These are phyloP conservation scores for Lentinula lateritia DNA, from an alignment of 768 basidiomycete genomes.

Conservation along the genomic window DNA sequence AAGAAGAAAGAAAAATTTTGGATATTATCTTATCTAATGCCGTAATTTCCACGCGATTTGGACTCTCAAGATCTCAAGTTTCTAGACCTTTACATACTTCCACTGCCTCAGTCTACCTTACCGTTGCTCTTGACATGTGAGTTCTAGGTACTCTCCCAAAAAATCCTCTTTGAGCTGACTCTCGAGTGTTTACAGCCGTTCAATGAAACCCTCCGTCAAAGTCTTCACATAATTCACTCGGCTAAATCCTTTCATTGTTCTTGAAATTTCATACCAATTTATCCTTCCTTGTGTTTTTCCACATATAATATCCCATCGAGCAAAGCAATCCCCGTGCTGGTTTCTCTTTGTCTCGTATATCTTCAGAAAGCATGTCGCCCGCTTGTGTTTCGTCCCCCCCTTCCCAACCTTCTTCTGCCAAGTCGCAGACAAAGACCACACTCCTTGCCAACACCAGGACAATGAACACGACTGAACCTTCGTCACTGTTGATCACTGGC, in stretches of 20 bases:
- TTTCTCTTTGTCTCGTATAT: not conserved
- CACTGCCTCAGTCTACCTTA: not conserved
- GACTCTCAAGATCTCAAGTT: too few relatives aligned
- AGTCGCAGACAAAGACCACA: conserved; percentile 6
- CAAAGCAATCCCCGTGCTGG: not conserved
- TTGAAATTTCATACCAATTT: not conserved
- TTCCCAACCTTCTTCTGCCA: conserved; percentile 6
- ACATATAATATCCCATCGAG: not conserved
- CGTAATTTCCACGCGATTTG: not conserved
- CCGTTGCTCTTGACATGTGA: not conserved
- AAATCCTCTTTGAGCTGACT: not conserved
- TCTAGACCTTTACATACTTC: not conserved
- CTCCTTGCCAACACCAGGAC: conserved; percentile 1
- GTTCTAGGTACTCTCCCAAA: not conserved
- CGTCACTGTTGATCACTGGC: not conserved
- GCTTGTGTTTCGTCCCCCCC: not conserved
- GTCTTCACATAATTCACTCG: not conserved
- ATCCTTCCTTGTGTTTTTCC: not conserved
- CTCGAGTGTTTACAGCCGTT: not conserved
- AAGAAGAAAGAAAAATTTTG: not conserved
- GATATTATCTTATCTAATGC: not conserved
- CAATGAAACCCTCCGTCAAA: not conserved
- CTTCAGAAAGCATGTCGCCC: not conserved
- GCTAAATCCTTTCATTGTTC: not conserved
- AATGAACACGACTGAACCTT: not conserved